These are phyloP conservation scores for Juglanconis juglandina DNA, from an alignment of 2,329 filamentous ascomycete species.

Conservation along the genomic window DNA sequence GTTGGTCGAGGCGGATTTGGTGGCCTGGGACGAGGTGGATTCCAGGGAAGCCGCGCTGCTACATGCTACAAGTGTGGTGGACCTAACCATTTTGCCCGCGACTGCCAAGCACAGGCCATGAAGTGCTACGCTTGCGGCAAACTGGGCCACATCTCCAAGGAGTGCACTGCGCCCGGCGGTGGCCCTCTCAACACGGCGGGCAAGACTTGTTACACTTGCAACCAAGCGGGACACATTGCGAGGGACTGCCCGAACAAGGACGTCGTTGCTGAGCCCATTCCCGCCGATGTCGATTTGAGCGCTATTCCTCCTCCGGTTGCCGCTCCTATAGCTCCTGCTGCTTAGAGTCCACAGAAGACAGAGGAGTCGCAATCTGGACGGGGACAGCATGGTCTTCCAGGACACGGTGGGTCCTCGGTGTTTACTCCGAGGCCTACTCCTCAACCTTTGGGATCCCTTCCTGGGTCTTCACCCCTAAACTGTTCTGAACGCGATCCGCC, in stretches of 20 bases:
- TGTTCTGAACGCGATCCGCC: background rate
- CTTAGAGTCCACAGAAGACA: conserved; percentile 25
- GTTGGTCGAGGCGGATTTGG: conserved; percentile 69
- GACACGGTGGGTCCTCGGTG: background rate
- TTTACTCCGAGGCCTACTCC: background rate
- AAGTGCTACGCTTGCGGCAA: conserved; percentile 98
- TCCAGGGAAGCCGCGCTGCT: conserved; percentile 62
- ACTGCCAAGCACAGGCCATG: conserved; percentile 98
- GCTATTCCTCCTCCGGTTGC: conserved; percentile 33
- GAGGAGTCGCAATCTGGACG: background rate
- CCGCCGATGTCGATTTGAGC: conserved; percentile 41
- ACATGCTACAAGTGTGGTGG: conserved; percentile 76
- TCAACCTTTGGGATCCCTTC: background rate
- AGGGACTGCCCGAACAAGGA: conserved; percentile 83
- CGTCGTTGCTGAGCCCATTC: conserved; percentile 26
- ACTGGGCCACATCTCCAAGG: conserved; percentile 85
- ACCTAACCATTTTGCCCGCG: conserved; percentile 96
- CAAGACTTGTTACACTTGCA: conserved; percentile 98
- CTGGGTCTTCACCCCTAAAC: background rate
- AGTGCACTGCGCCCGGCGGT: conserved; percentile 95
- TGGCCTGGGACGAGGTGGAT: conserved; percentile 69
- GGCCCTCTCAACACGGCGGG: conserved; percentile 92
- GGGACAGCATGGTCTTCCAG: background rate
- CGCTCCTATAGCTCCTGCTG: conserved; percentile 41
- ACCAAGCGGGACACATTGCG: conserved; percentile 92